Conservation (phyloP, 805 yeast genomes). For the Grigorovia transvaalensis region DNA sequence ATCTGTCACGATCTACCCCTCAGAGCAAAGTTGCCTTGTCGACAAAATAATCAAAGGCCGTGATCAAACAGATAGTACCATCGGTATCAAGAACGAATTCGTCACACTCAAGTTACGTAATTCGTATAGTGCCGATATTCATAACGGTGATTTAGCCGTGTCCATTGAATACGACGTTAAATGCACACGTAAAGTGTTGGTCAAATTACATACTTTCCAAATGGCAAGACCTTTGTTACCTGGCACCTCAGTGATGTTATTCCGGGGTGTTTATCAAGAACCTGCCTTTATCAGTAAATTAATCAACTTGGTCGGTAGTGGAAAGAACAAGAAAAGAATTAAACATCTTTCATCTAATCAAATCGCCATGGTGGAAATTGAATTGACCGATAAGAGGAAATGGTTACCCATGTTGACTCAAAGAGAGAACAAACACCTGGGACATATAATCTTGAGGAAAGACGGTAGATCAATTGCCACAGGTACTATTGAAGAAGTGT, state of each 20-base stretch:
- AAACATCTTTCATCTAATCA: conserved; percentile 89
- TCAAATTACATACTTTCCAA: conserved; percentile 56
- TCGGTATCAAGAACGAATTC: conserved; percentile 47
- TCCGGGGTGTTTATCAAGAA: conserved; percentile 62
- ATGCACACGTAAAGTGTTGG: conserved; percentile 39
- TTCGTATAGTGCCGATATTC: conserved; percentile 34
- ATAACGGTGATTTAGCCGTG: conserved; percentile 59
- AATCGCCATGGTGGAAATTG: conserved; percentile 93
- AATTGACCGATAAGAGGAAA: conserved; percentile 87
- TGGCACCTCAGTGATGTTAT: conserved; percentile 70
- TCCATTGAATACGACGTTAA: conserved; percentile 37
- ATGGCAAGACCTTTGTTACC: conserved; percentile 60
- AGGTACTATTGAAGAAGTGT: conserved; percentile 73
- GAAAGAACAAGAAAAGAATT: conserved; percentile 83
- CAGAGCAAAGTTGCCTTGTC: conserved; percentile 31
- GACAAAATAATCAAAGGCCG: conserved; percentile 27
- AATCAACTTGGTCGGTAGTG: conserved; percentile 56
- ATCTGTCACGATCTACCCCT: conserved; percentile 46
- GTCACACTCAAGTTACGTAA: conserved; percentile 35
- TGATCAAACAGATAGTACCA: conserved; percentile 10
- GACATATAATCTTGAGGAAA: conserved; percentile 94
- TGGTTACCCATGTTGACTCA: conserved; percentile 87
- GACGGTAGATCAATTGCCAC: conserved; percentile 97
- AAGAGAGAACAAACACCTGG: conserved; percentile 80
- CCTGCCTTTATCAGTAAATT: conserved; percentile 56